A percentile compares a stretch with the other conserved stretches of the same genome.
Evolutionary conservation across 345 rosid genomes (phyloP).

Genomic region (Clarkia xantiana): DNA sequence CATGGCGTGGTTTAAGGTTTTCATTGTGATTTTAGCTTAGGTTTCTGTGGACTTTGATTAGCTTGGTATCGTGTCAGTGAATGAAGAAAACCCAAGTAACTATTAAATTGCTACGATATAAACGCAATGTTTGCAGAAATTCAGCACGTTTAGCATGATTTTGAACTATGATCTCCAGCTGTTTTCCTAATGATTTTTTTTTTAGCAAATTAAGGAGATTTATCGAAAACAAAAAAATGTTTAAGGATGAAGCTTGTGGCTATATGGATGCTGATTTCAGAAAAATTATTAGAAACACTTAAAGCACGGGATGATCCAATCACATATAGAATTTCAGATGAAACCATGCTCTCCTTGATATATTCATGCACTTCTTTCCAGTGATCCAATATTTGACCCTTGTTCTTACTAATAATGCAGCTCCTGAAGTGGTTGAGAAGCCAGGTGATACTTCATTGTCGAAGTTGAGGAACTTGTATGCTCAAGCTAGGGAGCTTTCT

Average conservation of each 20-base stretch:
- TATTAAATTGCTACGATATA: too few relatives aligned
- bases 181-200: too few relatives aligned
- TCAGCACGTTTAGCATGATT: too few relatives aligned
- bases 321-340: background rate
- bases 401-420: slow-evolving; percentile 29
- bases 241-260: too few relatives aligned
- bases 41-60: background rate
- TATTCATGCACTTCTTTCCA: background rate
- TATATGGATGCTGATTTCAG: too few relatives aligned
- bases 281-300: too few relatives aligned
- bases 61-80: background rate
- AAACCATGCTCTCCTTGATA: background rate
- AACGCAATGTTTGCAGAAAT: too few relatives aligned
- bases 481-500: slow-evolving; percentile 69
- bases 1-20: background rate
- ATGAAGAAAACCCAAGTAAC: background rate
- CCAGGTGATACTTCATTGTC: slow-evolving; percentile 65
- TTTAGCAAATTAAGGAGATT: too few relatives aligned
- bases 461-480: slow-evolving; percentile 46
- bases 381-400: slow-evolving; percentile 4
- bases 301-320: too few relatives aligned
- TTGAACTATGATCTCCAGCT: too few relatives aligned
- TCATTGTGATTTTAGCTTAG: background rate
- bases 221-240: too few relatives aligned
- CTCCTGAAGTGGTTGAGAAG: slow-evolving; percentile 87